Conservation (phyloP, 352 stramenopile species). For the Aphanomyces stellatus region DNA sequence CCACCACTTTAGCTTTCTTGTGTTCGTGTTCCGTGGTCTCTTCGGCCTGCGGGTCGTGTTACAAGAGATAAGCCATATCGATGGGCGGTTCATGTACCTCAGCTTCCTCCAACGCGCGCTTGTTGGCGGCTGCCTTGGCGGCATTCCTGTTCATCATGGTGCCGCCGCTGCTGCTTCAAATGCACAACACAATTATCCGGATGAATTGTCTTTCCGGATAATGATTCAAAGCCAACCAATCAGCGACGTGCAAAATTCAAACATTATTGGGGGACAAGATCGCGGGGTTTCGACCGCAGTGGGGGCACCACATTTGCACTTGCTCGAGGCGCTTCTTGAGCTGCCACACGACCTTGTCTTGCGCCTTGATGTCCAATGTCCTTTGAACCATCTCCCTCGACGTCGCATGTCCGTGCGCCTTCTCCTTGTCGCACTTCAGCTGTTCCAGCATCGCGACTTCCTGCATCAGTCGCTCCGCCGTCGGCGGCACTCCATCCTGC, state of each 20-base stretch:
- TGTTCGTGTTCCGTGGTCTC: background rate
- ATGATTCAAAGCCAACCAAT: too few relatives aligned
- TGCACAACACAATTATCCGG: too few relatives aligned
- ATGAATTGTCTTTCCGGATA: too few relatives aligned
- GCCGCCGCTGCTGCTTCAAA: too few relatives aligned
- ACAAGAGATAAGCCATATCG: background rate
- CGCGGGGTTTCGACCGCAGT: slow-evolving; percentile 6
- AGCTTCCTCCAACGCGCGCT: background rate
- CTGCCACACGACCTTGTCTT: background rate
- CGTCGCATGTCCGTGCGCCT: background rate
- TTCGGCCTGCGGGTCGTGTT: background rate
- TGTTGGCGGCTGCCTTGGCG: background rate
- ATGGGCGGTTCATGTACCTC: background rate
- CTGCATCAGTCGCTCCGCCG: too few relatives aligned
- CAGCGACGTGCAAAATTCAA: too few relatives aligned
- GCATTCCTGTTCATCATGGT: too few relatives aligned
- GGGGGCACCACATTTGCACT: slow-evolving; percentile 1
- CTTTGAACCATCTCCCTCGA: slow-evolving; percentile 1
- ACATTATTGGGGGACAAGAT: too few relatives aligned
- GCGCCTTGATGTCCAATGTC: background rate
- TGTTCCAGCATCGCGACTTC: too few relatives aligned
- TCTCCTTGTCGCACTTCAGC: too few relatives aligned
- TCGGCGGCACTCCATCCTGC: too few relatives aligned
- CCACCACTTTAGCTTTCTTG: slow-evolving; percentile 4
- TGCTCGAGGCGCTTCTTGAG: slow-evolving; percentile 1